Evolutionary conservation across 805 yeast genomes (phyloP).

Genomic region (Zygotorulaspora florentina): DNA sequence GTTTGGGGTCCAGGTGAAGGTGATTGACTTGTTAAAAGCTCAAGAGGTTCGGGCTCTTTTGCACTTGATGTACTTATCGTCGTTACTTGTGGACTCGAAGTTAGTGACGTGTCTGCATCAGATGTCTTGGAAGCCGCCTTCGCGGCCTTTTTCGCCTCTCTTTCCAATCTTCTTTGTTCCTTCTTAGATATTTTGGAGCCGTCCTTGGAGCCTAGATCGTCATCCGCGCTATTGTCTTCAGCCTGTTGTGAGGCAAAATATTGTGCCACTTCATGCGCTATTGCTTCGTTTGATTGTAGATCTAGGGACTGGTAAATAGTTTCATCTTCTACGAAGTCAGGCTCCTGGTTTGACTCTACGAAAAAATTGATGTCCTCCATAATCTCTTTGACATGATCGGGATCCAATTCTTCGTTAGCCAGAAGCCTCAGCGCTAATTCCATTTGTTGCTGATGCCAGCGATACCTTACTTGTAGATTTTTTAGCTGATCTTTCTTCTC

Average conservation of each 20-base stretch:
- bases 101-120: constrained; percentile 3
- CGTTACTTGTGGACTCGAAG: constrained; percentile 3
- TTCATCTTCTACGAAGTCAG: constrained; percentile 89
- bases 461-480: constrained; percentile 61
- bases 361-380: constrained; percentile 88
- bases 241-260: constrained; percentile 30
- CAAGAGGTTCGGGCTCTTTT: constrained; percentile 9
- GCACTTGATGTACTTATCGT: constrained; percentile 8
- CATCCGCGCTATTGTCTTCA: constrained; percentile 26
- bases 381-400: constrained; percentile 67
- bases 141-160: constrained; percentile 37
- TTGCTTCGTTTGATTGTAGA: constrained; percentile 54
- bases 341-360: constrained; percentile 88
- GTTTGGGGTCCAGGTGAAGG: constrained; percentile 19
- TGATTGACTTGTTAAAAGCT: constrained; percentile 11
- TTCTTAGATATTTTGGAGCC: constrained; percentile 30
- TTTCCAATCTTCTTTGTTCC: constrained; percentile 33
- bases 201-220: constrained; percentile 17
- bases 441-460: constrained; percentile 73
- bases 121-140: constrained; percentile 31
- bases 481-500: constrained; percentile 49
- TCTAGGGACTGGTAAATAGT: constrained; percentile 85
- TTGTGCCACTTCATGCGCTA: constrained; percentile 48
- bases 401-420: constrained; percentile 77
- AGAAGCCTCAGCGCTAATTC: constrained; percentile 74